A percentile compares a stretch with the other conserved stretches of the same genome.
These are phyloP conservation scores for Fusarium sacchari DNA, from an alignment of 2,329 filamentous ascomycete species.

Conservation along the genomic window DNA sequence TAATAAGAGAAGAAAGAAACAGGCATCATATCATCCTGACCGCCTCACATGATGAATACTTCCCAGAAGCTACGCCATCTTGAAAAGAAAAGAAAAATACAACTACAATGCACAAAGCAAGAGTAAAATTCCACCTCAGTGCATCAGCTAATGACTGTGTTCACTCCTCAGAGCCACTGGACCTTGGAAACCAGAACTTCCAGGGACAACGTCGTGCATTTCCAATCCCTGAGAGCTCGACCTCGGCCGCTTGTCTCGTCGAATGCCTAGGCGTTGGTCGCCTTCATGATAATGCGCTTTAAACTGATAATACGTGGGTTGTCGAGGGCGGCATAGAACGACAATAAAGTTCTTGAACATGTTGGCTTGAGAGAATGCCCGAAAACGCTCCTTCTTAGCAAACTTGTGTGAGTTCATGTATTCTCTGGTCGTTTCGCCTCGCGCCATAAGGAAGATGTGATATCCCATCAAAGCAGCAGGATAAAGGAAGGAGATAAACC, in stretches of 20 bases:
- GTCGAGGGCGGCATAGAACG: conserved; percentile 83
- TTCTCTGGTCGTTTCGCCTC: conserved; percentile 94
- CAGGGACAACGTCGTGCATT: conserved; percentile 72
- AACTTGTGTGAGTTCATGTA: conserved; percentile 98
- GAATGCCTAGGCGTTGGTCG: conserved; percentile 81
- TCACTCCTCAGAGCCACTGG: conserved; percentile 58
- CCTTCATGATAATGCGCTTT: conserved; percentile 80
- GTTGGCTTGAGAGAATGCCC: conserved; percentile 85
- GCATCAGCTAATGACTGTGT: conserved; percentile 34
- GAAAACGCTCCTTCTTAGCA: conserved; percentile 86
- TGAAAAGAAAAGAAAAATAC: conserved; percentile 1
- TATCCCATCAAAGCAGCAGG: conserved; percentile 86
- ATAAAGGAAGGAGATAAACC: conserved; percentile 78
- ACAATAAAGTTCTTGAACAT: conserved; percentile 81
- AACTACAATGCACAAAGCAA: conserved; percentile 18
- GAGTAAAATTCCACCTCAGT: conserved; percentile 3
- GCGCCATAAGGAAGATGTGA: conserved; percentile 88
- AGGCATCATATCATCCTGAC: conserved; percentile 37
- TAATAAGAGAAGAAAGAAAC: conserved; percentile 34
- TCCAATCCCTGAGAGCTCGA: conserved; percentile 77
- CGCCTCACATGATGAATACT: conserved; percentile 37
- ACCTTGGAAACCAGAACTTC: conserved; percentile 62
- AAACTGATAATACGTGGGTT: conserved; percentile 90
- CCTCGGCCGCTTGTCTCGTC: conserved; percentile 51
- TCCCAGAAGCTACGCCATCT: conserved; percentile 41